Evolutionary conservation across 2,329 filamentous ascomycete genomes (phyloP), one percentile per base, ranked within the genome.

Genomic region (Exophiala sideris): DNA sequence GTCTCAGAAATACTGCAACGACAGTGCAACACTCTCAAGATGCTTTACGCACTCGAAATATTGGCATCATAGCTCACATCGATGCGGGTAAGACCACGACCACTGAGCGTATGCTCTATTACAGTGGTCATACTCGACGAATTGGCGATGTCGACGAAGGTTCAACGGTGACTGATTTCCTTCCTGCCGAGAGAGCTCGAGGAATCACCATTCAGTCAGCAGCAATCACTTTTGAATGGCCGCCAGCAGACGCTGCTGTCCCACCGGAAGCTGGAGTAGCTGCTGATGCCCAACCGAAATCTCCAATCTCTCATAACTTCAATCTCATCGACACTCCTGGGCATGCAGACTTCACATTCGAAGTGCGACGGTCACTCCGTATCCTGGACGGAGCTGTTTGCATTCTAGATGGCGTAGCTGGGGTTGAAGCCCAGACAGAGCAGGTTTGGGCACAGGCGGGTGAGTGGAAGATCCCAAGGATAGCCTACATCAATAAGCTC

Each of bases 21-120:
- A 10, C 50, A 41, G 45, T 24, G 11, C 12, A 36, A 16, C 20
- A 61, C 50, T 29, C 62, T 21, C 47, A 24, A 29, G 61, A 67
- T 57, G 74, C 84, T 14, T 77, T 82, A 36, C 82, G 82, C 64
- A 94, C 91, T 48, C 82, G 92, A 64, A 99, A 99, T 68, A 96
- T 99, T 68, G 94, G 94, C 58, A 97, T 99, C 63, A 96, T 99
- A 70, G 94, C 94, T 56, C 94, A 99, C 71, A 96, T 99, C 61
- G 94, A 97, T 84, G 94, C 94, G 52, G 94, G 94, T 7, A 99
- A 99, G 78, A 99, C 94, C 1, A 97, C 94, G 0, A 99, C 94
- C 0, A 97, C 94, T 3, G 94, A 99, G 83, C 91, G 94, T 54
- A 97, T 97, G 92, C 87, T 99, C 66, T 97, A 91, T 68, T 96